Evolutionary conservation across 1,284 basidiomycete species (phyloP).

Genomic region (Malassezia arunalokei): DNA sequence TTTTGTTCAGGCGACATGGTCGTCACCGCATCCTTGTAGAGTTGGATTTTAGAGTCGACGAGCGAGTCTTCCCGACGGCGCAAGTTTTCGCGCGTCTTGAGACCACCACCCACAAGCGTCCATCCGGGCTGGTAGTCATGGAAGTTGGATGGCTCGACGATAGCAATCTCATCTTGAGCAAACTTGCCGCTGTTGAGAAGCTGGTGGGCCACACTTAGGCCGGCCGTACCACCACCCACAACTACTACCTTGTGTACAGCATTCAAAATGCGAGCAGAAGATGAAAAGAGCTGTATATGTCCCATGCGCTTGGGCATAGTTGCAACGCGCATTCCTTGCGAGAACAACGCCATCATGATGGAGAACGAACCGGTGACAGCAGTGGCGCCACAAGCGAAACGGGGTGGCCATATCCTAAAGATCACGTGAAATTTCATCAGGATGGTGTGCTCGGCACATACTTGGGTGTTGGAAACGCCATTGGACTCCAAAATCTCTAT

Average conservation of each 20-base stretch:
- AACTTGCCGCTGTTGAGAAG: constrained; percentile 52
- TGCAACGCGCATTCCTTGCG: neutral
- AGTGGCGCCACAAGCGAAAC: neutral
- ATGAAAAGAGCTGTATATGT: constrained; percentile 2
- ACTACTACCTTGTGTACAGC: constrained; percentile 41
- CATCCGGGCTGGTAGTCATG: constrained; percentile 50
- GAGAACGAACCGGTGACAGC: neutral
- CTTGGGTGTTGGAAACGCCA: too few species aligned
- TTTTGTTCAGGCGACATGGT: constrained; percentile 62
- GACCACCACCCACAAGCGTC: constrained; percentile 83
- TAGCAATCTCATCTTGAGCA: constrained; percentile 26
- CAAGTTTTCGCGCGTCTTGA: constrained; percentile 58
- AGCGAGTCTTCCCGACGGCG: constrained; percentile 54
- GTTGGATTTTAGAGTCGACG: constrained; percentile 54
- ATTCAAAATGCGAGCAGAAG: neutral
- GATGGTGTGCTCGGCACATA: neutral
- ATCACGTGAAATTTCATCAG: neutral
- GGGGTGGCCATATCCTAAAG: neutral
- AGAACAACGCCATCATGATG: constrained; percentile 3
- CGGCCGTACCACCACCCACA: constrained; percentile 47
- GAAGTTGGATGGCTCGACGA: constrained; percentile 31
- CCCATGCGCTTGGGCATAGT: neutral
- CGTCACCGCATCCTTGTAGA: constrained; percentile 63
- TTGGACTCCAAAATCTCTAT: too few species aligned
- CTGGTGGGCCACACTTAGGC: constrained; percentile 45